Percentiles rank a stretch among this genome's conserved stretches.
These are phyloP conservation scores for Orobanche coerulescens DNA, from an alignment of 257 asterid species.

Conservation along the genomic window DNA sequence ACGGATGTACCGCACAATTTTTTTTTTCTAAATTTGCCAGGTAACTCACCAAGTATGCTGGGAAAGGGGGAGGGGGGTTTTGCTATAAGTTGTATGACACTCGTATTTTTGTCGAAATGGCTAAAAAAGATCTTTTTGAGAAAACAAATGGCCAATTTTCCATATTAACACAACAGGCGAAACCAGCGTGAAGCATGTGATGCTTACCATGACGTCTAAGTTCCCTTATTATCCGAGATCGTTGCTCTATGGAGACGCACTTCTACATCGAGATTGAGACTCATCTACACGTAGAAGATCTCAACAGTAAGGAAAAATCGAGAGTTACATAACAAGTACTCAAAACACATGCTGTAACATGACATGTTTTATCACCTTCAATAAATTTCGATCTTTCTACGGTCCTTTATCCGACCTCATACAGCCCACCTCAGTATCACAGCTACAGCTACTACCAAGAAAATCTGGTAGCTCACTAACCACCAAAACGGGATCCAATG, in stretches of 20 bases:
- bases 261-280: conserved; percentile 17
- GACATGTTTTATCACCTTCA: conserved; percentile 23
- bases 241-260: conserved; percentile 20
- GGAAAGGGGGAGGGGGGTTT: too few species aligned
- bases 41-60: too few species aligned
- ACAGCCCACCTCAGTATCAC: conserved; percentile 37
- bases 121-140: background rate
- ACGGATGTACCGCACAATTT: too few species aligned
- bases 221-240: conserved; percentile 20
- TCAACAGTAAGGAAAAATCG: conserved; percentile 4
- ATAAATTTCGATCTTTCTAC: conserved; percentile 34
- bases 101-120: background rate
- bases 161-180: too few species aligned
- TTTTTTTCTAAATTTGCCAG: too few species aligned
- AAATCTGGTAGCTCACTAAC: conserved; percentile 45
- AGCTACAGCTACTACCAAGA: conserved; percentile 44
- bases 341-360: background rate
- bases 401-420: conserved; percentile 47
- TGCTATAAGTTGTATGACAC: too few species aligned
- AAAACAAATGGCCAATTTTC: too few species aligned
- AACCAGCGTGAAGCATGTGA: background rate
- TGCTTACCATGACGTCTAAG: conserved; percentile 24
- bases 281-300: conserved; percentile 21
- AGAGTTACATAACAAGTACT: background rate
- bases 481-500: background rate